Conservation (phyloP, 2,329 filamentous ascomycete genomes). For the Calonectria hongkongensis region DNA sequence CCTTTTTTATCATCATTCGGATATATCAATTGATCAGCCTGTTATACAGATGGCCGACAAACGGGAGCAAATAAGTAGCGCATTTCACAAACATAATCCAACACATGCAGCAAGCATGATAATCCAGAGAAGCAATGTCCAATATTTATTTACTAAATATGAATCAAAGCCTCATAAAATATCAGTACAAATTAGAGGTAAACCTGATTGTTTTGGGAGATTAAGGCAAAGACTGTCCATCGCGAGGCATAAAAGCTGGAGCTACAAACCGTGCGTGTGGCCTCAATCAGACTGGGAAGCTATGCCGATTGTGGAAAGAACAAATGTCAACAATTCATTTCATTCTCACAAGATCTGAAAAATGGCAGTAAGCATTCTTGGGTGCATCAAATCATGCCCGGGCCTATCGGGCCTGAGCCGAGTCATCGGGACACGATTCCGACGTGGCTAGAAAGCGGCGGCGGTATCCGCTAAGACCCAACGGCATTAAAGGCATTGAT, state of each 20-base stretch:
- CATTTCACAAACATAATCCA: too few relatives aligned
- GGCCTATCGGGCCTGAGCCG: constrained; percentile 10
- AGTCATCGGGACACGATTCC: constrained; percentile 26
- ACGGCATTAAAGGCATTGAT: constrained; percentile 26
- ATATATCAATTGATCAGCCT: too few relatives aligned
- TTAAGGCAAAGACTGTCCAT: too few relatives aligned
- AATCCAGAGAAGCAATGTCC: too few relatives aligned
- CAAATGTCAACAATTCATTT: not conserved
- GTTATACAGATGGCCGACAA: too few relatives aligned
- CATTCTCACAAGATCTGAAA: not conserved
- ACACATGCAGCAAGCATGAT: too few relatives aligned
- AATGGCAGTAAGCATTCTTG: not conserved
- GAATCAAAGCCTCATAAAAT: too few relatives aligned
- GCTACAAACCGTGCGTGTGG: not conserved
- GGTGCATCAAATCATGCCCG: not conserved
- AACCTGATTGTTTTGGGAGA: too few relatives aligned
- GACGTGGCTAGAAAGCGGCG: constrained; percentile 27
- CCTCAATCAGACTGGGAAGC: not conserved
- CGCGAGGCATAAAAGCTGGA: not conserved
- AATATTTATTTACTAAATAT: too few relatives aligned
- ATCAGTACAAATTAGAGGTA: too few relatives aligned
- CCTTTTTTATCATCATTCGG: too few relatives aligned
- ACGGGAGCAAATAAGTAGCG: too few relatives aligned
- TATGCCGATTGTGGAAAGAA: not conserved
- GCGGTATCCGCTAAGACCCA: constrained; percentile 27